Evolutionary conservation across 1,139 yeast genomes (phyloP), one percentile per base, ranked within the genome.

Genomic region (Geotrichum histeridarum): DNA sequence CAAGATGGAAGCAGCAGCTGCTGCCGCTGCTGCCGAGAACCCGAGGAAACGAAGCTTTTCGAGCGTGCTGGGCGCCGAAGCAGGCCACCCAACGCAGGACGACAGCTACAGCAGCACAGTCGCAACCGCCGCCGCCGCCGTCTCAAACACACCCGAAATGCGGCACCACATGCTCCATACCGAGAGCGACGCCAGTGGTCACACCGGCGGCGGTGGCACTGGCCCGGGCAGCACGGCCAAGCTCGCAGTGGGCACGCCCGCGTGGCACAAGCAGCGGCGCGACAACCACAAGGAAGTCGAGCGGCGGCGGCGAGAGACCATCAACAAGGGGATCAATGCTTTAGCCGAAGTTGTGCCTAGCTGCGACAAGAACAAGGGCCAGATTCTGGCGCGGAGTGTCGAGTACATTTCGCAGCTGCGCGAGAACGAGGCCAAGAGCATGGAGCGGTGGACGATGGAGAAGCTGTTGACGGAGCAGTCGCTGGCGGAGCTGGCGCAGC

Each of bases 261-360:
- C 88, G 70, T 90, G 96, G 95, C 91, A 86, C 67, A 80, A 80
- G 62, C 80, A 42, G 33, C 81, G 97, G 63, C 84, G 87, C 64
- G 88, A 87, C 64, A 91, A 89, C 70, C 99, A 93, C 75, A 93
- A 93, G 72, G 99, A 94, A 72, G 99, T 93, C 35, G 99, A 93
- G 73, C 81, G 97, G 67, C 83, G 98, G 64, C 84, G 99, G 67
- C 82, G 99, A 65, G 97, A 93, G 67, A 83, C 86, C 50, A 93
- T 93, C 68, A 93, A 91, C 71, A 77, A 79, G 51, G 98, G 98
- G 11, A 91, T 93, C 67, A 84, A 84, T 64, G 91, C 85, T 64
- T 78, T 93, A 63, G 88, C 95, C 41, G 81, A 81, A 48, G 74
- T 87, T 57, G 83, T 93, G 54, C 98, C 98, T 14, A 84, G 91